These are phyloP conservation scores for Eimeria falciformis DNA, from an alignment of 169 alveolate genomes.

Conservation along the genomic window DNA sequence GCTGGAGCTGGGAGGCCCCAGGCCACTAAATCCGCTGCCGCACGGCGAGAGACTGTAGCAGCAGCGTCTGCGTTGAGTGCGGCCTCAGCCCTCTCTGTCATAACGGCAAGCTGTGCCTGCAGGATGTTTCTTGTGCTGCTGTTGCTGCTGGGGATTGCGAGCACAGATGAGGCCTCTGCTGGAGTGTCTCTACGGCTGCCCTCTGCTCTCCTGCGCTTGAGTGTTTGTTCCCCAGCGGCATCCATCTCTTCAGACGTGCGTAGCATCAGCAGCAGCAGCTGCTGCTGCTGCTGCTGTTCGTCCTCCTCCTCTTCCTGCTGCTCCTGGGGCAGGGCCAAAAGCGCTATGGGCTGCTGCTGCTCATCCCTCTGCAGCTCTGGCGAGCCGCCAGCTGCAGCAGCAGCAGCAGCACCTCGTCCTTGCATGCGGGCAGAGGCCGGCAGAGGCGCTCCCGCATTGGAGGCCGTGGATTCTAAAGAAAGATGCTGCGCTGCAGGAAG, in stretches of 20 bases:
- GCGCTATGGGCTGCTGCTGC: background rate
- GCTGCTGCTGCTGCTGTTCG: conserved; percentile 31
- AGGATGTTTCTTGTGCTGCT: conserved; percentile 37
- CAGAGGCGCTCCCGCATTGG: background rate
- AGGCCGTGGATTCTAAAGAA: background rate
- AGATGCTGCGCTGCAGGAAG: conserved; percentile 40
- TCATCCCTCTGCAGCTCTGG: conserved; percentile 5
- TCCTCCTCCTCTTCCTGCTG: background rate
- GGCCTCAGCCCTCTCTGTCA: background rate
- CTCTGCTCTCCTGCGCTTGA: conserved; percentile 23
- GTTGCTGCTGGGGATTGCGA: background rate
- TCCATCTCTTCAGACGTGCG: background rate
- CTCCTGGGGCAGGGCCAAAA: background rate
- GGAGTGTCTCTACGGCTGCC: background rate
- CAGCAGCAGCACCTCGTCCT: conserved; percentile 11
- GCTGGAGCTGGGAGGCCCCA: background rate
- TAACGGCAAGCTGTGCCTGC: conserved; percentile 34
- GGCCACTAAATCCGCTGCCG: background rate
- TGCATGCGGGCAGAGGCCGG: background rate
- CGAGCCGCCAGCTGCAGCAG: background rate
- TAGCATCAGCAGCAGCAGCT: conserved; percentile 2
- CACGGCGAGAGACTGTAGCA: background rate
- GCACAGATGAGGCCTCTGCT: background rate
- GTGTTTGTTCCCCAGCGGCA: background rate
- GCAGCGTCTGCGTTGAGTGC: conserved; percentile 9